Evolutionary conservation across 805 yeast species (phyloP).

Genomic region (Metschnikowia cerradonensis): DNA sequence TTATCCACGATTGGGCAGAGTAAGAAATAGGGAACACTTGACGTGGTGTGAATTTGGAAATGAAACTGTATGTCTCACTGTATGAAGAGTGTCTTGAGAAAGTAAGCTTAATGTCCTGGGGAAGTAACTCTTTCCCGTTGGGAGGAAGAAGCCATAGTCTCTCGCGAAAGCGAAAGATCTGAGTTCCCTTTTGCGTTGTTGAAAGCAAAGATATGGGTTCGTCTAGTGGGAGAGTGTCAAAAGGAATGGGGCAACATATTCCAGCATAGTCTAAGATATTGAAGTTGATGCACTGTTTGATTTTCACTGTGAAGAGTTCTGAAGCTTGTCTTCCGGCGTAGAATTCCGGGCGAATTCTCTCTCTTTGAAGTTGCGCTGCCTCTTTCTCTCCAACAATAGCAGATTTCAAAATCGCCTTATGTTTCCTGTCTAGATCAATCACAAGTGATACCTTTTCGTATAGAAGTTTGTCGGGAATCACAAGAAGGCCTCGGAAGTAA

Average conservation of each 20-base stretch:
- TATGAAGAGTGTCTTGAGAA: slow-evolving; percentile 49
- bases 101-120: slow-evolving; percentile 32
- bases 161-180: slow-evolving; percentile 21
- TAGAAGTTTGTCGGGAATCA: slow-evolving; percentile 3
- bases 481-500: slow-evolving; percentile 18
- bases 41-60: slow-evolving; percentile 32
- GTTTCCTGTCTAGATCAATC: slow-evolving; percentile 7
- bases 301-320: slow-evolving; percentile 18
- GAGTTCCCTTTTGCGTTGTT: slow-evolving; percentile 20
- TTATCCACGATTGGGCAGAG: slow-evolving; percentile 28
- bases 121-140: slow-evolving; percentile 27
- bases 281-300: slow-evolving; percentile 37
- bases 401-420: slow-evolving; percentile 1
- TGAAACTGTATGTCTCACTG: slow-evolving; percentile 33
- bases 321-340: slow-evolving; percentile 5
- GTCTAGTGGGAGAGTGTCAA: slow-evolving; percentile 13
- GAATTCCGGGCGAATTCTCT: slow-evolving; percentile 3
- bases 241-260: slow-evolving; percentile 23
- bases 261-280: slow-evolving; percentile 33
- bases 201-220: slow-evolving; percentile 16
- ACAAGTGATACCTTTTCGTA: slow-evolving; percentile 3
- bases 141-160: slow-evolving; percentile 28
- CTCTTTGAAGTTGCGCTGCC: not conserved
- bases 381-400: not conserved
- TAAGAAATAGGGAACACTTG: slow-evolving; percentile 45